Conservation (phyloP, 2,329 filamentous ascomycete genomes). For the Stachybotrys chartarum region DNA sequence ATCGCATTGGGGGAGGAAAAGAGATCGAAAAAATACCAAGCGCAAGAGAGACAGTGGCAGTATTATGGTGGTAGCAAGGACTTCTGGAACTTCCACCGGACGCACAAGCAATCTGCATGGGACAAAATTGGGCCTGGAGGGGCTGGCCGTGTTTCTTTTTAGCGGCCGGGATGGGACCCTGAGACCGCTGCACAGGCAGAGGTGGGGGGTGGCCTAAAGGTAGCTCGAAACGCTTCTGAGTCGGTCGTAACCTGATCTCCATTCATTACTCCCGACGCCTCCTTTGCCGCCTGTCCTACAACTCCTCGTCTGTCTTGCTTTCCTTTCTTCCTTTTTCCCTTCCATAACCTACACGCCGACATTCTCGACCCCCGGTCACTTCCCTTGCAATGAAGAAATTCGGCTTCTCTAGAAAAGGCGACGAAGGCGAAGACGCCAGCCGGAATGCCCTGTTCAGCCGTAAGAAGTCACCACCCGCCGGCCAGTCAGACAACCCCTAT, state of each 20-base stretch:
- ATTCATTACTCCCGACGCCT: background rate
- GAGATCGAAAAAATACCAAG: no score
- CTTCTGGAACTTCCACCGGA: no score
- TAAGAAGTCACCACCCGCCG: slow-evolving; percentile 43
- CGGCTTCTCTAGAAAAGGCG: slow-evolving; percentile 44
- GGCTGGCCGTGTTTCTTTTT: background rate
- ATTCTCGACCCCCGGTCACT: no score
- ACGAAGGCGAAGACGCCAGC: slow-evolving; percentile 40
- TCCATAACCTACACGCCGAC: slow-evolving; percentile 2
- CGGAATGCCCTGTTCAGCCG: slow-evolving; percentile 45
- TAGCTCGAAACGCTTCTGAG: background rate
- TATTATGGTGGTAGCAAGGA: no score
- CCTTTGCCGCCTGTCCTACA: background rate
- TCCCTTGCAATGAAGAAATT: slow-evolving; percentile 49
- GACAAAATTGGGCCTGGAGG: no score
- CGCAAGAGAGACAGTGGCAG: no score
- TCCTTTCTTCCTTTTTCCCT: background rate
- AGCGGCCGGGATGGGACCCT: background rate
- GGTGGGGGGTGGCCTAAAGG: background rate
- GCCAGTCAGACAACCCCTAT: slow-evolving; percentile 48
- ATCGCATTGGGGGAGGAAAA: no score
- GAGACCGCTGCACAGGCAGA: background rate
- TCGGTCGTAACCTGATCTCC: background rate
- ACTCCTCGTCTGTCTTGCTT: background rate
- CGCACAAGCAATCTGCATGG: no score